Percentiles rank a stretch among this genome's conserved stretches.
Conservation (phyloP, 768 basidiomycete genomes). For the Rhodosporidiobolus sp. region DNA sequence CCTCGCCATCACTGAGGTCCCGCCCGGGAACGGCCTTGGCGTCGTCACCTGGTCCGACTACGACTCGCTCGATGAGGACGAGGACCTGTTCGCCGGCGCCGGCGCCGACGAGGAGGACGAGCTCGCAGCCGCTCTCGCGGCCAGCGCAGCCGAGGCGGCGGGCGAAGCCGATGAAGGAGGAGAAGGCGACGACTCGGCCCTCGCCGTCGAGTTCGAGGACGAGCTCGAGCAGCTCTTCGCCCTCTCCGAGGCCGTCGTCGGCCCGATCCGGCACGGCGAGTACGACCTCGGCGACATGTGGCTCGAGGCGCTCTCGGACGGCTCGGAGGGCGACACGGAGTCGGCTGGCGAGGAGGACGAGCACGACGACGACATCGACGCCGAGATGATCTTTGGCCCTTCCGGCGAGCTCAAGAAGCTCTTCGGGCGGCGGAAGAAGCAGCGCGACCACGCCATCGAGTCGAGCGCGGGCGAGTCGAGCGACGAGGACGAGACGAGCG, state of each 20-base stretch:
- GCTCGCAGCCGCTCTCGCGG: background rate
- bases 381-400: conserved; percentile 30
- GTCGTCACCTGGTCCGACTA: conserved; percentile 40
- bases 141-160: background rate
- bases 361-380: conserved; percentile 22
- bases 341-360: conserved; percentile 11
- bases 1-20: conserved; percentile 29
- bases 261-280: conserved; percentile 29
- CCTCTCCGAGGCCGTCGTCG: conserved; percentile 34
- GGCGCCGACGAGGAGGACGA: conserved; percentile 1
- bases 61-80: conserved; percentile 28
- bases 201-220: conserved; percentile 31
- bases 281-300: conserved; percentile 31
- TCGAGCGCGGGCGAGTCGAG: conserved; percentile 34
- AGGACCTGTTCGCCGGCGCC: background rate
- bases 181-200: background rate
- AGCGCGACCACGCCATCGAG: conserved; percentile 6
- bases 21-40: conserved; percentile 32
- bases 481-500: conserved; percentile 36
- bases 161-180: no score
- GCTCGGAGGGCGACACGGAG: conserved; percentile 5
- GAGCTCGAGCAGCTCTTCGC: conserved; percentile 38
- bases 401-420: conserved; percentile 21
- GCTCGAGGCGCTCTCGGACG: conserved; percentile 30
- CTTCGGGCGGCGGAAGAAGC: conserved; percentile 14